phyloP scores from a whole-genome alignment of 208 protist genomes.

The Acanthamoeba lenticulata region DNA sequence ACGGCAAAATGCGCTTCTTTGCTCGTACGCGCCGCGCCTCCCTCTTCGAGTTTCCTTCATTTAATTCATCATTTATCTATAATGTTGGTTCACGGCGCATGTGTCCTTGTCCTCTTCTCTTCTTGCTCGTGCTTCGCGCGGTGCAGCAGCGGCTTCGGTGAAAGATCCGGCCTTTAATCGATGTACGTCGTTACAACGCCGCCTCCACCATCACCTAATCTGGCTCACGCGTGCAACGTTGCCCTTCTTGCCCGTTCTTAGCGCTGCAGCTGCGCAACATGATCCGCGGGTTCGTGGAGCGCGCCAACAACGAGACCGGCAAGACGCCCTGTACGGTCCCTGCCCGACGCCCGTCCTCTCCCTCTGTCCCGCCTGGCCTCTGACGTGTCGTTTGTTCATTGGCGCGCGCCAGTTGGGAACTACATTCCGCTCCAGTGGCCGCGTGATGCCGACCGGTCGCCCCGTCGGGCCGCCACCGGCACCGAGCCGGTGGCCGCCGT shows the following conservation, averaged over 20 bases:
- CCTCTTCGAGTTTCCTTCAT: no score
- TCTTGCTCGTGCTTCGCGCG: no score
- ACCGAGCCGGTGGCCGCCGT: background rate
- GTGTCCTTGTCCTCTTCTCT: background rate
- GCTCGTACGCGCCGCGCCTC: background rate
- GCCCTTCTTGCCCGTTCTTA: background rate
- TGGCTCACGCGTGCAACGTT: background rate
- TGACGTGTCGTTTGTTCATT: no score
- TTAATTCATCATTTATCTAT: no score
- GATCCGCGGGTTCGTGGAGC: constrained; percentile 42
- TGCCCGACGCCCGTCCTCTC: background rate
- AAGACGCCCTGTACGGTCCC: constrained; percentile 22
- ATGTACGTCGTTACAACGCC: background rate
- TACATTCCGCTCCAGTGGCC: background rate
- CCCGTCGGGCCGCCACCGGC: no score
- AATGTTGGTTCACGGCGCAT: background rate
- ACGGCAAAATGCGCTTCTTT: constrained; percentile 46
- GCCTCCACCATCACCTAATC: no score
- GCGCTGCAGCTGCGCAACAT: constrained; percentile 43
- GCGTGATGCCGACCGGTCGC: background rate
- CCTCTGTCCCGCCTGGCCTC: no score
- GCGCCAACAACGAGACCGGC: constrained; percentile 45
- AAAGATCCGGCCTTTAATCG: constrained; percentile 9
- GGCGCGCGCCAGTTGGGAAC: background rate
- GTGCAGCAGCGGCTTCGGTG: background rate